Evolutionary conservation across 768 basidiomycete species (phyloP), one percentile per base, ranked within the genome.

Genomic region (Podaxis sp.): DNA sequence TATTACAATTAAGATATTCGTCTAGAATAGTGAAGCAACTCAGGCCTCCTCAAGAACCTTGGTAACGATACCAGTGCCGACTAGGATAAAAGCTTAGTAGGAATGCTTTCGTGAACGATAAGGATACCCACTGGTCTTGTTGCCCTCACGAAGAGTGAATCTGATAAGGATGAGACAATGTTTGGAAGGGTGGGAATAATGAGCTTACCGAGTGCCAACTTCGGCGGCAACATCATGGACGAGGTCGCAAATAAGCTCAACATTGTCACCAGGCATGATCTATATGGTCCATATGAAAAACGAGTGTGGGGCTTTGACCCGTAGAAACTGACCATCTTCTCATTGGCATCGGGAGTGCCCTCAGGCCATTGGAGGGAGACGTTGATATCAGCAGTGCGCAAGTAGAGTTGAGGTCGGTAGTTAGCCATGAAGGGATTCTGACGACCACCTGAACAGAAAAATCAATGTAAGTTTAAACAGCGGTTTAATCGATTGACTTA

Each of bases 211-310:
- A 62, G 89, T 87, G 55, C 96, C 94, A 64, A 86, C 82, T 74
- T 98, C 96, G 46, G 91, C 83, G 23, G 94, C 94, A 63, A 97
- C 88, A 69, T 95, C 93, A 67, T 88, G 86, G 25, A 88, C 82
- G 38, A 98, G 82, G 27, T 83, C 78, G 71, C 91, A 93, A 57
- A 92, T 80, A 80, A 98, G 88, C 76, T 97, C 95, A 57, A 98
- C 88, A 68, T 96, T 96, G 78, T 98, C 96, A 63, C 96, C 96
- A 52, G 96, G 96, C 93, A 97, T 95, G 66, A 98, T 87, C 87
- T 91, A 66, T 48, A 62, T 53, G 55, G 6, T 42, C 2, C 2
- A 36, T 28, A 25, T 50, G 57, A 56, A 50, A 63, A 38, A 37
- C 16, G 11, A 11, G 58, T 51, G 18, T 4, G 25, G 3, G 25